phyloP scores from a whole-genome alignment of 225 moss, liverwort and hornwort species.

The Rhytidiadelphus loreus region DNA sequence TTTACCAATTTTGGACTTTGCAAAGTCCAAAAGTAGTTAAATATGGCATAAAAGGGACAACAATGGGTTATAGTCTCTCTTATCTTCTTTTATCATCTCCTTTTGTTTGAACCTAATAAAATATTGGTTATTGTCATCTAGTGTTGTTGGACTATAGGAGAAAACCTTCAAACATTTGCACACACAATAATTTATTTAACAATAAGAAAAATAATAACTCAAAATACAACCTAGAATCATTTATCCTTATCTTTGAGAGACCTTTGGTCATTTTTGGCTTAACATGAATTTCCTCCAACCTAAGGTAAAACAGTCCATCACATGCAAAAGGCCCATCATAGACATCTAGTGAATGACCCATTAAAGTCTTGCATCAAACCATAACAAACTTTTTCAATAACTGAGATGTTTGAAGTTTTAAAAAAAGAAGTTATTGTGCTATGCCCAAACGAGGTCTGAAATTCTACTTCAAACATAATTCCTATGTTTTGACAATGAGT shows the following conservation, averaged over 20 bases:
- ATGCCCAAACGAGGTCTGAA: too few relatives aligned
- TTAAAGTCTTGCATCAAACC: not conserved
- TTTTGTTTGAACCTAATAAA: not conserved
- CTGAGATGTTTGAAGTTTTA: too few relatives aligned
- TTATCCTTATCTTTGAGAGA: not conserved
- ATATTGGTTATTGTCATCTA: not conserved
- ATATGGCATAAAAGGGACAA: too few relatives aligned
- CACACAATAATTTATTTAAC: not conserved
- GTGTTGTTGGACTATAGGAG: not conserved
- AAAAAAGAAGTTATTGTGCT: too few relatives aligned
- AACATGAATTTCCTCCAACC: not conserved
- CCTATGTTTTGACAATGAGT: too few relatives aligned
- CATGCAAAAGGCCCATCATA: not conserved
- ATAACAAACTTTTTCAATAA: not conserved
- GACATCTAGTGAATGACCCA: accelerated
- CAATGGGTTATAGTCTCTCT: too few relatives aligned
- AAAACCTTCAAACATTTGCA: not conserved
- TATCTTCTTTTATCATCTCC: not conserved
- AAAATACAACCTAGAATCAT: not conserved
- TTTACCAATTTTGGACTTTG: too few relatives aligned
- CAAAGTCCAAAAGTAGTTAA: too few relatives aligned
- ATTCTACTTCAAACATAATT: too few relatives aligned
- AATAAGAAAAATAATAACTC: not conserved
- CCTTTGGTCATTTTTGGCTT: not conserved
- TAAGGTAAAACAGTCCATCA: not conserved